Conservation (phyloP, 768 basidiomycete genomes). For the Hysterangium stoloniferum region DNA sequence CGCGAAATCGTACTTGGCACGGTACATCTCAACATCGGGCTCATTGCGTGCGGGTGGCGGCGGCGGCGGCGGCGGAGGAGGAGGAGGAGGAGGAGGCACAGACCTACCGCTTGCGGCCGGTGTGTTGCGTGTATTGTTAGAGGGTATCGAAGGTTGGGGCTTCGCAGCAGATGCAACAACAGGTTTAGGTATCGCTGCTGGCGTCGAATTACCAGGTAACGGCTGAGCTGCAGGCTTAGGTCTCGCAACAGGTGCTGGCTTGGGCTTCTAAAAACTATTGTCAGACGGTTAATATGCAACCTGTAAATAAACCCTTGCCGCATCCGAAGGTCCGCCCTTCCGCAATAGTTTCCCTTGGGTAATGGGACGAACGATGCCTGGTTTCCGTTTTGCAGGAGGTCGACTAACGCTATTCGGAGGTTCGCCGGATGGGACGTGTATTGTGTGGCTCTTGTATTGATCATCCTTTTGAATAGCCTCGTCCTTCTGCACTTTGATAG, state of each 20-base stretch:
- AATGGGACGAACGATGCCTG: conserved; percentile 78
- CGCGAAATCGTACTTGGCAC: conserved; percentile 85
- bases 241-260: conserved; percentile 37
- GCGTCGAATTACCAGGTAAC: conserved; percentile 48
- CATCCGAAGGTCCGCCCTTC: conserved; percentile 63
- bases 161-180: conserved; percentile 28
- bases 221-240: conserved; percentile 59
- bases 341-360: conserved; percentile 76
- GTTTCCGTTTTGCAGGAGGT: conserved; percentile 80
- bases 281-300: background rate
- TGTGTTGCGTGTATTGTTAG: conserved; percentile 12
- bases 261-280: conserved; percentile 16
- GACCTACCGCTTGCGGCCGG: conserved; percentile 33
- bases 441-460: conserved; percentile 87
- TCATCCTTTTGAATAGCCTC: conserved; percentile 75
- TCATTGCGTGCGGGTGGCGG: conserved; percentile 45
- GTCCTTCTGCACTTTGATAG: conserved; percentile 84
- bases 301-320: conserved; percentile 14
- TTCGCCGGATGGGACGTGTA: conserved; percentile 85
- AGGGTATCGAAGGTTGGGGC: conserved; percentile 16
- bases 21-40: conserved; percentile 69
- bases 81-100: conserved; percentile 34
- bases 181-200: conserved; percentile 21
- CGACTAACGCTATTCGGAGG: conserved; percentile 72
- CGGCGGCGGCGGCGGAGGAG: conserved; percentile 43